Percentiles rank a stretch among this genome's conserved stretches.
phyloP scores from a whole-genome alignment of 768 basidiomycete species.

The Amanita subjunquillea region DNA sequence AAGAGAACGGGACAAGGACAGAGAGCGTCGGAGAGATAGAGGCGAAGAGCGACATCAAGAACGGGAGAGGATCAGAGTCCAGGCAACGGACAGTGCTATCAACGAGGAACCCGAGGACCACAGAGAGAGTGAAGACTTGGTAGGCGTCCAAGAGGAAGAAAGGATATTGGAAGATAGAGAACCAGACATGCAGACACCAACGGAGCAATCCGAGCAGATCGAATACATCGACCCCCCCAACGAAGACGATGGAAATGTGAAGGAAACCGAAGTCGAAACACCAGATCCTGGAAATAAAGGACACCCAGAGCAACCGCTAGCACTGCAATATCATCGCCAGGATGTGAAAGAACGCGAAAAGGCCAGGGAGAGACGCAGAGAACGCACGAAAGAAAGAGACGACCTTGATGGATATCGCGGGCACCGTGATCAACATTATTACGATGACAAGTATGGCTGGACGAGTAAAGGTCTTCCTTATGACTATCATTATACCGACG shows the following conservation, averaged over 20 bases:
- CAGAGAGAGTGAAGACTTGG: background rate
- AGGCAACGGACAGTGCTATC: background rate
- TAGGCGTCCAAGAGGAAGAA: background rate
- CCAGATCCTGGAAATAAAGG: constrained; percentile 6
- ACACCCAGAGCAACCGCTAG: constrained; percentile 11
- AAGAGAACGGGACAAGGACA: background rate
- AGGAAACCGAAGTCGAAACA: constrained; percentile 14
- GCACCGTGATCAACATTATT: background rate
- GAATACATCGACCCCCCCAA: background rate
- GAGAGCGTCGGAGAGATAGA: constrained; percentile 9
- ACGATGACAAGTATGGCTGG: constrained; percentile 1
- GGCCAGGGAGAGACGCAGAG: constrained; percentile 8
- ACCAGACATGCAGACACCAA: background rate
- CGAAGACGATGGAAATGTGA: constrained; percentile 6
- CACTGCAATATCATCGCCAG: background rate
- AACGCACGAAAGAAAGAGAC: constrained; percentile 6
- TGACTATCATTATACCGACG: background rate
- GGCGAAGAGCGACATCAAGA: background rate
- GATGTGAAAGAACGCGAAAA: constrained; percentile 14
- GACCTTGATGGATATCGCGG: background rate
- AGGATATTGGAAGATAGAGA: background rate
- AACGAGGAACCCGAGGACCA: background rate
- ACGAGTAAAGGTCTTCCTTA: background rate
- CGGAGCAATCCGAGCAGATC: background rate
- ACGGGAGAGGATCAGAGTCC: background rate